Evolutionary conservation across 371 early-diverging fungal genomes (phyloP).

Genomic region (Parasitella parasitica): DNA sequence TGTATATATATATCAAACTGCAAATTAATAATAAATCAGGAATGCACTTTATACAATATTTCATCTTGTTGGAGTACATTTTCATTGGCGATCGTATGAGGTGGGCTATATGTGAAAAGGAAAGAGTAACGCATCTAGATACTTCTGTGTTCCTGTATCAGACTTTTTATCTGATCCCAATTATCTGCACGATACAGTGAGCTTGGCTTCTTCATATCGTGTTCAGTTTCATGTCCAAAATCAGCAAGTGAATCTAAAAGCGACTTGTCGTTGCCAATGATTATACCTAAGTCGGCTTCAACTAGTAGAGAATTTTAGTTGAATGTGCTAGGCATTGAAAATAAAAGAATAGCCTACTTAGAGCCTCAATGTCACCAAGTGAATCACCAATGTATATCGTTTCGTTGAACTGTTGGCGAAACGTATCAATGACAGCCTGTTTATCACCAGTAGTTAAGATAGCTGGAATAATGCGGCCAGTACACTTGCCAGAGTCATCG

Average conservation of each 20-base stretch:
- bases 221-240: constrained; percentile 6
- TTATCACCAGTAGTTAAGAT: constrained; percentile 39
- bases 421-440: constrained; percentile 9
- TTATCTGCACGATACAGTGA: constrained; percentile 14
- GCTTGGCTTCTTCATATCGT: constrained; percentile 1
- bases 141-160: not conserved
- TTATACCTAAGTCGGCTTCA: constrained; percentile 49
- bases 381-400: constrained; percentile 44
- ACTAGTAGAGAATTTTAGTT: constrained; percentile 23
- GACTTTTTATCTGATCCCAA: constrained; percentile 20
- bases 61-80: not conserved
- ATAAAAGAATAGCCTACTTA: constrained; percentile 23
- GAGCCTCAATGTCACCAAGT: constrained; percentile 33
- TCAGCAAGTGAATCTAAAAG: constrained; percentile 21
- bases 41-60: not conserved
- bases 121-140: not conserved
- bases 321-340: not conserved
- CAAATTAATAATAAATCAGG: not conserved
- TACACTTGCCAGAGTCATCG: constrained; percentile 10
- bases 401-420: not conserved
- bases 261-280: constrained; percentile 48
- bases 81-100: not conserved
- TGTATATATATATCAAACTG: too few relatives aligned
- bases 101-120: not conserved
- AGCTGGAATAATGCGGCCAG: constrained; percentile 30